Evolutionary conservation across 169 alveolate genomes (phyloP).

Genomic region (Eimeria praecox): DNA sequence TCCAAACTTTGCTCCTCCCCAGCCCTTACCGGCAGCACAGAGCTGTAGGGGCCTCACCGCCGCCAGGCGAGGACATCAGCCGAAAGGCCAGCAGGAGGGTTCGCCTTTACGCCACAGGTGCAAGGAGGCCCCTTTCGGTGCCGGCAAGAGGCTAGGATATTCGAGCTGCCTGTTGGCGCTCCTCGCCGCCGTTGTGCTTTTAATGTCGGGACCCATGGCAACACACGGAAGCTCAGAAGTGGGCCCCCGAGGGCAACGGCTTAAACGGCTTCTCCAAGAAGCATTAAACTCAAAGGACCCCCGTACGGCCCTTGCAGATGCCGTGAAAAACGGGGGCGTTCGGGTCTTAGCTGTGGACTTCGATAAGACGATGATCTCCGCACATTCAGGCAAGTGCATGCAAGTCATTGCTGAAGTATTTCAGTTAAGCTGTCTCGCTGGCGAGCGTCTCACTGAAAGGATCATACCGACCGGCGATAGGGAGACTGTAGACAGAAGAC

Average conservation of each 20-base stretch:
- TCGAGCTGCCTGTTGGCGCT: background rate
- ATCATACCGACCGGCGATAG: background rate
- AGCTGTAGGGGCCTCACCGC: background rate
- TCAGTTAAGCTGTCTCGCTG: background rate
- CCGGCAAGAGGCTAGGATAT: background rate
- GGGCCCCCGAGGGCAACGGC: background rate
- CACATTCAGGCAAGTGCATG: conserved; percentile 49
- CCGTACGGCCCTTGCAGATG: conserved; percentile 34
- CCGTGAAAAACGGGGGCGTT: conserved; percentile 43
- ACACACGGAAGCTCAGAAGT: background rate
- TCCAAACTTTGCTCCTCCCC: background rate
- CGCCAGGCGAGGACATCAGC: background rate
- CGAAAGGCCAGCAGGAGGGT: background rate
- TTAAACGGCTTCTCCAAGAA: background rate
- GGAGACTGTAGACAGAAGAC: background rate
- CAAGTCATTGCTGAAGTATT: background rate
- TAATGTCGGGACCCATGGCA: conserved; percentile 11
- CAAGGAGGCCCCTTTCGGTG: conserved; percentile 4
- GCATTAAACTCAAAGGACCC: conserved; percentile 24
- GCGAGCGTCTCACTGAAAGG: background rate
- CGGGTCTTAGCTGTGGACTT: conserved; percentile 64
- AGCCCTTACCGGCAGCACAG: background rate
- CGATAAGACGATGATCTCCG: conserved; percentile 47
- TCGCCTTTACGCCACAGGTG: background rate
- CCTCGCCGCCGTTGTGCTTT: background rate